Evolutionary conservation across 768 basidiomycete species (phyloP), one percentile per base, ranked within the genome.

Genomic region (Coprinopsis sp.): DNA sequence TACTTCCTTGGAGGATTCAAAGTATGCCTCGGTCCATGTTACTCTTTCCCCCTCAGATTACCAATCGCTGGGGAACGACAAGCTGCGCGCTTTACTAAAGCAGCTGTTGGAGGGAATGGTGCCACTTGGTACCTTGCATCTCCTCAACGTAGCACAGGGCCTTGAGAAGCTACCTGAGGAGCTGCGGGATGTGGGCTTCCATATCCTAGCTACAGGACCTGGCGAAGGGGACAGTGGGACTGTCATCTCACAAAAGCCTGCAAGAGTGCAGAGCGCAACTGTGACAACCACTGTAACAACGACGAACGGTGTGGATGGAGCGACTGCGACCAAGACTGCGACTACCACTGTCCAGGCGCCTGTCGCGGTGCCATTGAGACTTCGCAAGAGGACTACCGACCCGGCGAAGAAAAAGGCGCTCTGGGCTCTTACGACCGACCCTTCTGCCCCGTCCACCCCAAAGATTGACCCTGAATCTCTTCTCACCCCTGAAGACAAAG

Each of bases 391-490:
- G 13, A 19, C 40, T 8, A 65, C 72, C 2, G 82, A 82, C 55
- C 72, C 80, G 49, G 83, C 87, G 7, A 79, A 84, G 38, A 95
- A 93, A 67, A 87, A 91, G 52, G 89, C 90, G 0, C 72, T 97
- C 28, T 96, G 94, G 94, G 73, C 90, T 0, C 72, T 94, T 25
- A 82, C 71, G 30, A 67, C 85, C 1, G 50, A 52, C 7, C 33
- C 60, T 1, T 37, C 33, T 3, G 30, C 45, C 4, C 79, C 87
- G 2, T 73, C 81, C 0, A 79, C 87, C 3, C 79, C 87, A 0
- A 69, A 78, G 7, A 88, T 95, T 49, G 89, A 95, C 60, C 77
- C 90, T 7, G 87, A 91, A 47, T 72, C 82, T 21, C 79, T 96
- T 25, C 77, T 97, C 34, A 93, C 92, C 10, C 73, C 82, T 21